Evolutionary conservation across 2,329 filamentous ascomycete species (phyloP).

Genomic region (Dothideomycetes sp.): DNA sequence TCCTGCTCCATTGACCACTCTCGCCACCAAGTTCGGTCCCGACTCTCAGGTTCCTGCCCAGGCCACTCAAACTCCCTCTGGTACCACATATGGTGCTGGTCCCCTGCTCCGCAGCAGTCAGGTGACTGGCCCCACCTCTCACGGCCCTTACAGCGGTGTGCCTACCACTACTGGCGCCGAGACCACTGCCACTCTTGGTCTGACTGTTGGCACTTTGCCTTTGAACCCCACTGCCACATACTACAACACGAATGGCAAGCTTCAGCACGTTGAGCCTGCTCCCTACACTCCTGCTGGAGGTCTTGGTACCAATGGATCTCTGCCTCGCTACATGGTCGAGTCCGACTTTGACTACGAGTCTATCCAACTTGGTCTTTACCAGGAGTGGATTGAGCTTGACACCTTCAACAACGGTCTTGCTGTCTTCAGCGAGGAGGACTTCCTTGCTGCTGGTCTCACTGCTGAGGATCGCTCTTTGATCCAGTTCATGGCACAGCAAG

Average conservation of each 20-base stretch:
- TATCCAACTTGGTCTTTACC: slow-evolving; percentile 62
- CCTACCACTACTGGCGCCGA: slow-evolving; percentile 61
- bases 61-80: slow-evolving; percentile 17
- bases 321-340: slow-evolving; percentile 64
- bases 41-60: slow-evolving; percentile 32
- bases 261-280: slow-evolving; percentile 56
- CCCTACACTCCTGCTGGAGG: slow-evolving; percentile 63
- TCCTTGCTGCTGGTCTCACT: slow-evolving; percentile 55
- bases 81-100: slow-evolving; percentile 22
- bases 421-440: slow-evolving; percentile 58
- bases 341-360: slow-evolving; percentile 80
- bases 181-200: slow-evolving; percentile 44
- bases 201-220: slow-evolving; percentile 47
- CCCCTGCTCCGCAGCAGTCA: slow-evolving; percentile 36
- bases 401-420: slow-evolving; percentile 68
- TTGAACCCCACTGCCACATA: slow-evolving; percentile 51
- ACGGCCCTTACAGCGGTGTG: slow-evolving; percentile 57
- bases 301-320: slow-evolving; percentile 64
- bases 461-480: slow-evolving; percentile 61
- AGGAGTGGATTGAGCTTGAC: slow-evolving; percentile 78
- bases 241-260: slow-evolving; percentile 60
- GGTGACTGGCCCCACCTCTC: slow-evolving; percentile 49
- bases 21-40: slow-evolving; percentile 32
- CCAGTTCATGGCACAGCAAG: slow-evolving; percentile 67
- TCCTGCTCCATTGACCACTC: slow-evolving; percentile 20